Conservation (phyloP, 306 rosid species). For the Nissolia schottii region DNA sequence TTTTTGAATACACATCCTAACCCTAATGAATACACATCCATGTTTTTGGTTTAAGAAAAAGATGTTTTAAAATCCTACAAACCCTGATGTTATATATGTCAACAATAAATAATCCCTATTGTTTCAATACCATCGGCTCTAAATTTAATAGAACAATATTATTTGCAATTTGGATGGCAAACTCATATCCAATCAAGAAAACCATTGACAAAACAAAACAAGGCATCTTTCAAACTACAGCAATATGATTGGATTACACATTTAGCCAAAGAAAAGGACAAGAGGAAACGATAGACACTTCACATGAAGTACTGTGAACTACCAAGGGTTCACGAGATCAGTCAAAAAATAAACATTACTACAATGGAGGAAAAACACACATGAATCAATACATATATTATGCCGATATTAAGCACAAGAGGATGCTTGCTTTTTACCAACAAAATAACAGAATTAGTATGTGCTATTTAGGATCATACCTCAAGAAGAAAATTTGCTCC, state of each 20-base stretch:
- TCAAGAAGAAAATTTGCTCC: conserved; percentile 95
- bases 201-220: neutral
- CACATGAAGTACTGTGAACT: neutral
- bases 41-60: neutral
- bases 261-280: neutral
- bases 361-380: conserved; percentile 8
- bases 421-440: neutral
- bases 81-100: neutral
- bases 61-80: neutral
- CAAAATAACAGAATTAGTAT: conserved; percentile 8
- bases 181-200: neutral
- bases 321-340: neutral
- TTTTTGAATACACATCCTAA: too few species aligned
- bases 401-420: conserved; percentile 11
- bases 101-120: neutral
- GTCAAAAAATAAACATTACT: neutral
- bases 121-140: neutral
- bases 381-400: neutral
- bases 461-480: conserved; percentile 49
- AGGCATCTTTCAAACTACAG: neutral
- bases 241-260: neutral
- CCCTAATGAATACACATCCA: too few species aligned
- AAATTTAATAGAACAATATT: neutral
- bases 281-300: neutral
- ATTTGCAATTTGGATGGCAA: neutral